Conservation (phyloP, 2,329 filamentous ascomycete genomes). For the Zymoseptoria ardabiliae region DNA sequence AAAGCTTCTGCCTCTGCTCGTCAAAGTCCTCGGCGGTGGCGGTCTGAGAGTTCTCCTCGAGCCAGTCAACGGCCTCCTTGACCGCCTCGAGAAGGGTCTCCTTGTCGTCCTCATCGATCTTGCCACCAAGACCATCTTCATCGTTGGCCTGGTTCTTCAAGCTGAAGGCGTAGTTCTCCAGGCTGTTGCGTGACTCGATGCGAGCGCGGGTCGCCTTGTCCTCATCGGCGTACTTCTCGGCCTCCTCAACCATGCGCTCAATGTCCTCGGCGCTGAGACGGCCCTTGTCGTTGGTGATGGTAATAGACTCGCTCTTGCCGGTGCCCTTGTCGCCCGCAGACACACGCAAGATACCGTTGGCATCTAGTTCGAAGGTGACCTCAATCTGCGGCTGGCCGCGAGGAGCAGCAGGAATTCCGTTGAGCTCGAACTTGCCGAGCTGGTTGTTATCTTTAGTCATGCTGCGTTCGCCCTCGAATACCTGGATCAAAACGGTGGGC, state of each 20-base stretch:
- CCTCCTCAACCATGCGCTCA: slow-evolving; percentile 97
- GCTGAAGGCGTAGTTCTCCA: slow-evolving; percentile 99
- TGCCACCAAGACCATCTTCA: slow-evolving; percentile 90
- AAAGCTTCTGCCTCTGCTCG: slow-evolving; percentile 99
- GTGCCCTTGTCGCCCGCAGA: slow-evolving; percentile 96
- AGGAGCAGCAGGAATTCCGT: slow-evolving; percentile 86
- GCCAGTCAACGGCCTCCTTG: slow-evolving; percentile 95
- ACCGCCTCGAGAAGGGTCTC: slow-evolving; percentile 89
- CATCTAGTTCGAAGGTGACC: slow-evolving; percentile 94
- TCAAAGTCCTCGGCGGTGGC: slow-evolving; percentile 92
- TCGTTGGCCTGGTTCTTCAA: slow-evolving; percentile 99
- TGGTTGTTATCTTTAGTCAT: slow-evolving; percentile 60
- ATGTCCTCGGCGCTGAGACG: slow-evolving; percentile 95
- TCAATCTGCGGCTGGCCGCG: slow-evolving; percentile 97
- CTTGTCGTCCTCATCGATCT: slow-evolving; percentile 98
- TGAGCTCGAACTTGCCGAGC: slow-evolving; percentile 97
- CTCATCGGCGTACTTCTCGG: slow-evolving; percentile 97
- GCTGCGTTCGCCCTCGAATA: slow-evolving; percentile 89
- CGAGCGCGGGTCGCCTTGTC: slow-evolving; percentile 97
- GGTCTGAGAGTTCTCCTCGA: slow-evolving; percentile 84
- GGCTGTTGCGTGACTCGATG: slow-evolving; percentile 90
- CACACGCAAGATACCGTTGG: slow-evolving; percentile 97
- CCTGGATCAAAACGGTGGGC: slow-evolving; percentile 97
- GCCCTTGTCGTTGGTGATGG: slow-evolving; percentile 99
- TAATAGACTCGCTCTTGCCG: slow-evolving; percentile 94